Percentiles rank a stretch among this genome's conserved stretches.
These are phyloP conservation scores for Carex littledalei DNA, from an alignment of 176 grass and related monocot species.

Conservation along the genomic window DNA sequence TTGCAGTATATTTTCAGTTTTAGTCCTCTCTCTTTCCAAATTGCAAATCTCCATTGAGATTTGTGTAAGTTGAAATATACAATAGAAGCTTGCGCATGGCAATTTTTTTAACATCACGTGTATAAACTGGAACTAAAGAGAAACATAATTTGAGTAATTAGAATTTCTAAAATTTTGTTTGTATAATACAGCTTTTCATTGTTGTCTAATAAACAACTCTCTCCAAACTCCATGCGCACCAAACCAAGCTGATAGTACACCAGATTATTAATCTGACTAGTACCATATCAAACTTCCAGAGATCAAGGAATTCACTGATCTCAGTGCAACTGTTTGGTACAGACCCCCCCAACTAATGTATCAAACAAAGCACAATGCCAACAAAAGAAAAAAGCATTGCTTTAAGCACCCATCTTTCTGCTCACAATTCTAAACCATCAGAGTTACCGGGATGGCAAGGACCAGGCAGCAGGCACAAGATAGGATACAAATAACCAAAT, in stretches of 20 bases:
- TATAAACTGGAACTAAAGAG: not conserved
- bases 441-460: not conserved
- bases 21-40: not conserved
- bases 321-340: not conserved
- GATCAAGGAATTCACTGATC: not conserved
- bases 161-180: not conserved
- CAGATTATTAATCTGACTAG: not conserved
- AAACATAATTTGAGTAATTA: not conserved
- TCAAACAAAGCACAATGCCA: not conserved
- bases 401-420: not conserved
- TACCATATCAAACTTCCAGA: not conserved
- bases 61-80: not conserved
- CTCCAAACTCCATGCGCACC: not conserved
- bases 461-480: not conserved
- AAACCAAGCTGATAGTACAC: not conserved
- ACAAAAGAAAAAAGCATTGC: not conserved
- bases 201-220: not conserved
- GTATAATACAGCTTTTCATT: not conserved
- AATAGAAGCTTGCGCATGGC: not conserved
- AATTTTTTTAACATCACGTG: not conserved
- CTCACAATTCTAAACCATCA: not conserved
- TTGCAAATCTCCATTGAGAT: not conserved
- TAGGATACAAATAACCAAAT: not conserved
- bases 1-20: not conserved
- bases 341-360: not conserved